Evolutionary conservation across 768 basidiomycete species (phyloP).

Genomic region (Russula brevipes): DNA sequence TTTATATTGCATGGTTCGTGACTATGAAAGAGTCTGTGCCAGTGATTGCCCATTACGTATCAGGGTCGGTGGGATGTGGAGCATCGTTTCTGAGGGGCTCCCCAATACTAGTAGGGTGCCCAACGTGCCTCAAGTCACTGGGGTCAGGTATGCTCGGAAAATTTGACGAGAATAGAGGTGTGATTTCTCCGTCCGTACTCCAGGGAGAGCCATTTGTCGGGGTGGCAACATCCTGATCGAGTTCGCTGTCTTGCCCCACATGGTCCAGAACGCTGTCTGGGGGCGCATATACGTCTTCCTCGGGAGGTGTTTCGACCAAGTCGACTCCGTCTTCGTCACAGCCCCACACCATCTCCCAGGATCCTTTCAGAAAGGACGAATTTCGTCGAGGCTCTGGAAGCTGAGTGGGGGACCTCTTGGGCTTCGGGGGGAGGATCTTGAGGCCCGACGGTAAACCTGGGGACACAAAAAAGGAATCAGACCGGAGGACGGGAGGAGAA

Average conservation of each 20-base stretch:
- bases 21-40: no score
- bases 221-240: not conserved
- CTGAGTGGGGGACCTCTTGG: conserved; percentile 5
- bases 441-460: conserved; percentile 4
- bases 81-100: not conserved
- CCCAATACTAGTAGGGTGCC: not conserved
- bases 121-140: not conserved
- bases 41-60: not conserved
- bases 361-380: not conserved
- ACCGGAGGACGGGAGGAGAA: not conserved
- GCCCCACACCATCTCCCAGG: conserved; percentile 15
- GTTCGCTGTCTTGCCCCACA: not conserved
- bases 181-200: conserved; percentile 2
- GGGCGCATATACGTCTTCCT: not conserved
- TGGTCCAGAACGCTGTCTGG: not conserved
- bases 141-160: conserved; percentile 1
- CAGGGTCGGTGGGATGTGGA: not conserved
- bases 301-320: not conserved
- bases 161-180: conserved; percentile 7
- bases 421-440: conserved; percentile 4
- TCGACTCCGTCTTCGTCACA: not conserved
- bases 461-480: not conserved
- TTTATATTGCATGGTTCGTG: not conserved
- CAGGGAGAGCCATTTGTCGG: not conserved
- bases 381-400: conserved; percentile 5